Percentiles rank a stretch among this genome's conserved stretches.
phyloP scores from a whole-genome alignment of 768 basidiomycete species.

The Phallus indusiatus region DNA sequence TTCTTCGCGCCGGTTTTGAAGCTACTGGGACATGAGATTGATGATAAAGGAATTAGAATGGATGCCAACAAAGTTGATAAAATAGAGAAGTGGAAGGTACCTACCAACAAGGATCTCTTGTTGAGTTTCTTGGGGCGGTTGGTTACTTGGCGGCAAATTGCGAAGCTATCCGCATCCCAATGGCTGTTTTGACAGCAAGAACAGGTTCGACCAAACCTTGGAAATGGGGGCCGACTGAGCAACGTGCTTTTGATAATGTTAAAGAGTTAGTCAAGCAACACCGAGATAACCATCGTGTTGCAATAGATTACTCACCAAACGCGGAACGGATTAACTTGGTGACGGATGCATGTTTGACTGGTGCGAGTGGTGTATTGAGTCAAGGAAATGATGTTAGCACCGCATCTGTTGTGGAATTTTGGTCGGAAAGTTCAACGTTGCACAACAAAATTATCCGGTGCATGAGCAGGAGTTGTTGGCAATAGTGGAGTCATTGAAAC shows the following conservation, averaged over 20 bases:
- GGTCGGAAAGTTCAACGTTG: slow-evolving; percentile 27
- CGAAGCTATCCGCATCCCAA: slow-evolving; percentile 10
- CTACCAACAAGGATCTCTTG: slow-evolving; percentile 11
- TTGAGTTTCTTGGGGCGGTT: slow-evolving; percentile 14
- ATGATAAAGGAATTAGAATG: too few species aligned
- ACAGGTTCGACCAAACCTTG: slow-evolving; percentile 7
- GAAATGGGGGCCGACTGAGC: slow-evolving; percentile 13
- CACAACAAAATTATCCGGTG: slow-evolving; percentile 32
- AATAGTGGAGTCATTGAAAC: slow-evolving; percentile 20
- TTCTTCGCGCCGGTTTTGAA: neutral
- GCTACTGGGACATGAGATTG: slow-evolving; percentile 10
- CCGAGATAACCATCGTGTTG: neutral
- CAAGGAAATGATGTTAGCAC: slow-evolving; percentile 21
- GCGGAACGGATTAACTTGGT: slow-evolving; percentile 20
- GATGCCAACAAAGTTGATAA: slow-evolving; percentile 14
- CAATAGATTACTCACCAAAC: neutral
- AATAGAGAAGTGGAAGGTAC: slow-evolving; percentile 16
- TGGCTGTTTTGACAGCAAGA: slow-evolving; percentile 12
- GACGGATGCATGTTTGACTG: slow-evolving; percentile 24
- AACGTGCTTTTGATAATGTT: slow-evolving; percentile 14
- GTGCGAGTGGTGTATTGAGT: slow-evolving; percentile 21
- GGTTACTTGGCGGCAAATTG: slow-evolving; percentile 15
- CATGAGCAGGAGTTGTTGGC: slow-evolving; percentile 19
- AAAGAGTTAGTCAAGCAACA: slow-evolving; percentile 9
- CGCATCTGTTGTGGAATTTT: slow-evolving; percentile 22